Conservation (phyloP, 345 rosid species). For the Aquilaria yunnanensis region DNA sequence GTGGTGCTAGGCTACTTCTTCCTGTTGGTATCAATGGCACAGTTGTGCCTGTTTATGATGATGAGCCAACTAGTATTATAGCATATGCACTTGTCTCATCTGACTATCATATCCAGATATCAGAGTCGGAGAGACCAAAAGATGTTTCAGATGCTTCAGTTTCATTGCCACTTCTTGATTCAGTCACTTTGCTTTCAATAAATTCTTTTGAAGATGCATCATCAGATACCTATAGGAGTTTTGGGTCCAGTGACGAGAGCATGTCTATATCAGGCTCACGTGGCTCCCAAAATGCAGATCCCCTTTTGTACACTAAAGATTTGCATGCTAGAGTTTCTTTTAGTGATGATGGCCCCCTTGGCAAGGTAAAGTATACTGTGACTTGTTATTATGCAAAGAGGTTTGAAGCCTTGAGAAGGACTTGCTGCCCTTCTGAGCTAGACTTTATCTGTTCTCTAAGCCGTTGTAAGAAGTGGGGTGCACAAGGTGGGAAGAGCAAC, state of each 20-base stretch:
- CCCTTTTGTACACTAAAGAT: conserved; percentile 46
- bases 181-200: conserved; percentile 45
- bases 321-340: conserved; percentile 76
- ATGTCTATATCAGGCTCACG: conserved; percentile 24
- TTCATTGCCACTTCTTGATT: conserved; percentile 51
- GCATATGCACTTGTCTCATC: conserved; percentile 74
- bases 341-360: conserved; percentile 59
- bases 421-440: conserved; percentile 79
- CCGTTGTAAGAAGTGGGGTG: conserved; percentile 99
- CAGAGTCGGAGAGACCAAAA: conserved; percentile 53
- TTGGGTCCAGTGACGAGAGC: conserved; percentile 54
- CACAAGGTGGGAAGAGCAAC: conserved; percentile 99
- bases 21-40: conserved; percentile 64
- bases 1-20: conserved; percentile 70
- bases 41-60: conserved; percentile 82
- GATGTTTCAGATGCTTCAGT: conserved; percentile 34
- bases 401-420: conserved; percentile 83
- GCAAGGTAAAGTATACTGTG: conserved; percentile 72
- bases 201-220: conserved; percentile 42
- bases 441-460: conserved; percentile 87
- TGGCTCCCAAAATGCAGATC: conserved; percentile 49
- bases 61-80: conserved; percentile 89
- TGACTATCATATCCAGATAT: conserved; percentile 57
- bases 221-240: conserved; percentile 38
- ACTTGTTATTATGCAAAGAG: conserved; percentile 86